phyloP scores from a whole-genome alignment of 2,329 filamentous ascomycete genomes.

The Coniochaeta sp. region DNA sequence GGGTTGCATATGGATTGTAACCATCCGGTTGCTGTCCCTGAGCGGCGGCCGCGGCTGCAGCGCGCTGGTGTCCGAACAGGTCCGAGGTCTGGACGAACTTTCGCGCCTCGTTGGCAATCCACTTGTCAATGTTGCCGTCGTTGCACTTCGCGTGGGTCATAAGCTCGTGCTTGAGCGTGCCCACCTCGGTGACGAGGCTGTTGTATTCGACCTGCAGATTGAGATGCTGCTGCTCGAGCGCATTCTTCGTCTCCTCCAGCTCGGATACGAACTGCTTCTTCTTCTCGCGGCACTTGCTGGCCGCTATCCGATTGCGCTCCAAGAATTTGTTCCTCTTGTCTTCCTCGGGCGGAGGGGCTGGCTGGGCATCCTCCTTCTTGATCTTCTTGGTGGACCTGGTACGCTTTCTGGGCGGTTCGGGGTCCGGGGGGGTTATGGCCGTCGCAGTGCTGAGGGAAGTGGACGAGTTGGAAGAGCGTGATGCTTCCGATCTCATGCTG shows the following conservation, averaged over 20 bases:
- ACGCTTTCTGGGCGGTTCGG: conserved; percentile 19
- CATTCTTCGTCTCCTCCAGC: conserved; percentile 38
- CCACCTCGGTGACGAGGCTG: conserved; percentile 35
- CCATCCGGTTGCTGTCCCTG: neutral
- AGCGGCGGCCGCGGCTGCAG: conserved; percentile 2
- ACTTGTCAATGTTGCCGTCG: conserved; percentile 44
- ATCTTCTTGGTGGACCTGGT: conserved; percentile 13
- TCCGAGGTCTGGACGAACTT: conserved; percentile 31
- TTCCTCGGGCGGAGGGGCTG: conserved; percentile 19
- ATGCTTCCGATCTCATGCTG: conserved; percentile 13
- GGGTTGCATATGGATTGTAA: neutral
- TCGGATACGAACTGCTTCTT: conserved; percentile 47
- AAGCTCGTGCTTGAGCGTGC: conserved; percentile 39
- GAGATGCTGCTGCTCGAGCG: conserved; percentile 35
- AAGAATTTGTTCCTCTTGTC: conserved; percentile 51
- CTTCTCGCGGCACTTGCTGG: conserved; percentile 68
- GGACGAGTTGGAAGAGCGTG: conserved; percentile 10
- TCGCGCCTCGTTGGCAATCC: conserved; percentile 45
- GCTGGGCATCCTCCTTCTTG: conserved; percentile 10
- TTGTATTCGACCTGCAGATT: conserved; percentile 36
- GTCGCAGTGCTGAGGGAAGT: conserved; percentile 8
- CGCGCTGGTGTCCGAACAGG: conserved; percentile 6
- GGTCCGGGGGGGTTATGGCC: conserved; percentile 12
- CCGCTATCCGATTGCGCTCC: conserved; percentile 65
- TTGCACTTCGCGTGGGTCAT: conserved; percentile 47